Evolutionary conservation across 2,329 filamentous ascomycete genomes (phyloP), one percentile per base, ranked within the genome.

Genomic region (Xylariaceae sp.): DNA sequence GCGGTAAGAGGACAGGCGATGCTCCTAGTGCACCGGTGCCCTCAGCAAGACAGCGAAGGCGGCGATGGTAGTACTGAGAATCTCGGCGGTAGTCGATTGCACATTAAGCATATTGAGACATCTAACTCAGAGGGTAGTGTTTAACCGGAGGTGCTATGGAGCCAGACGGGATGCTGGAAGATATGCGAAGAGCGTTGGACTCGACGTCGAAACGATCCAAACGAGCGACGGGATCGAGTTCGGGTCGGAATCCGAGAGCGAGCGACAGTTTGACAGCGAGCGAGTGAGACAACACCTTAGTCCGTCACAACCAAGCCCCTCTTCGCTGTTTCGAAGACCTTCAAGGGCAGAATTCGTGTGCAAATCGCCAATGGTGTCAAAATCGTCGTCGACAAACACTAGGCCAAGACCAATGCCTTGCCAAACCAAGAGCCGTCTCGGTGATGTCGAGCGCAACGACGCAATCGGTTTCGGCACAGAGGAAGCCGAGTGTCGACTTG

Each of bases 41-140:
- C 59, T 62, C 55, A 58, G 59, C 52, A 53, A 48, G 45, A 56
- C 57, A 60, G 60, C 49, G 47, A 60, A 60, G 54, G 57, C 60
- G 58, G 58, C 49, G 50, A 56, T 44, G 52, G 54, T 56, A 41
- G 50, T 60, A 48, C 58, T 55, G 52, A 55, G 53, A 43, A 43
- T 60, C 57, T 60, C 58, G 58, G 56, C 47, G 47, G 49, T 56
- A 12, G 44, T 52, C 50, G 53, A 49, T 57, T 58, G 58, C 54
- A 56, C 51, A 61, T 61, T 55, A 66, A 58, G 59, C 64, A 66
- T 67, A 54, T 62, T 66, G 65, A 56, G 57, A 58, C 64, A 66
- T 67, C 35, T 45, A 47, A 18, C 42, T 48, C 30, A 49, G 38
- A 22, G 44, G 14, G 47, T 36, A 36, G 38, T 31, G 32, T 39